Percentiles rank a stretch among this genome's conserved stretches.
Evolutionary conservation across 768 basidiomycete species (phyloP).

Genomic region (Suillus variegatus): DNA sequence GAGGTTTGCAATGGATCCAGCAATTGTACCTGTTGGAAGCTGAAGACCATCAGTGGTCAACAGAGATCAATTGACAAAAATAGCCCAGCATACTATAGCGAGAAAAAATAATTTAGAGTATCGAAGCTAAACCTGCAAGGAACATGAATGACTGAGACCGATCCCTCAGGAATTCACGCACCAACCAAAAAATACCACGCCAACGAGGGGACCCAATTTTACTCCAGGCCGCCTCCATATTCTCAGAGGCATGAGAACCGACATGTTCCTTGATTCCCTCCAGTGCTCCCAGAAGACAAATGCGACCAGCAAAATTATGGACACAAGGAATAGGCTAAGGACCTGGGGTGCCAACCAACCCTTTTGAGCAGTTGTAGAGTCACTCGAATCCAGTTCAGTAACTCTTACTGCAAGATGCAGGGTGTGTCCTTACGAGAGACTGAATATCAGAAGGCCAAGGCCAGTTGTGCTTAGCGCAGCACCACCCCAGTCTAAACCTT

Average conservation of each 20-base stretch:
- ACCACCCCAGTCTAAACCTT: slow-evolving; percentile 38
- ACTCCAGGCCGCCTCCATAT: slow-evolving; percentile 33
- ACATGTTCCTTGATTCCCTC: slow-evolving; percentile 25
- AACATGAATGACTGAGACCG: neutral
- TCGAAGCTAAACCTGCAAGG: slow-evolving; percentile 32
- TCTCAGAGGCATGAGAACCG: slow-evolving; percentile 34
- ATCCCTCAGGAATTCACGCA: neutral
- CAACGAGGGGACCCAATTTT: slow-evolving; percentile 30
- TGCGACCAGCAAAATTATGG: slow-evolving; percentile 25
- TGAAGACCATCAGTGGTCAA: slow-evolving; percentile 6
- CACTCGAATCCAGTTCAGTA: slow-evolving; percentile 17
- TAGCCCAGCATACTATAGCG: slow-evolving; percentile 25
- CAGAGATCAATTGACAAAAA: neutral
- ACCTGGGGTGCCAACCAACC: slow-evolving; percentile 37
- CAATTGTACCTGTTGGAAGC: slow-evolving; percentile 34
- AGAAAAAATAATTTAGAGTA: slow-evolving; percentile 32
- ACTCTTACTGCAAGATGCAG: neutral
- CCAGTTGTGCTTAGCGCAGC: slow-evolving; percentile 34
- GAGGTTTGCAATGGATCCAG: slow-evolving; percentile 34
- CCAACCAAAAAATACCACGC: slow-evolving; percentile 35
- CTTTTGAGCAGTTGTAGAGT: slow-evolving; percentile 30
- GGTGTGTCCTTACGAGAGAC: slow-evolving; percentile 30
- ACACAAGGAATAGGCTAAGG: slow-evolving; percentile 28
- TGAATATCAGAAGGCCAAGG: slow-evolving; percentile 35
- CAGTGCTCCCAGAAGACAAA: slow-evolving; percentile 34